These are phyloP conservation scores for Mycena haematopus DNA, from an alignment of 768 basidiomycete genomes.

Conservation along the genomic window DNA sequence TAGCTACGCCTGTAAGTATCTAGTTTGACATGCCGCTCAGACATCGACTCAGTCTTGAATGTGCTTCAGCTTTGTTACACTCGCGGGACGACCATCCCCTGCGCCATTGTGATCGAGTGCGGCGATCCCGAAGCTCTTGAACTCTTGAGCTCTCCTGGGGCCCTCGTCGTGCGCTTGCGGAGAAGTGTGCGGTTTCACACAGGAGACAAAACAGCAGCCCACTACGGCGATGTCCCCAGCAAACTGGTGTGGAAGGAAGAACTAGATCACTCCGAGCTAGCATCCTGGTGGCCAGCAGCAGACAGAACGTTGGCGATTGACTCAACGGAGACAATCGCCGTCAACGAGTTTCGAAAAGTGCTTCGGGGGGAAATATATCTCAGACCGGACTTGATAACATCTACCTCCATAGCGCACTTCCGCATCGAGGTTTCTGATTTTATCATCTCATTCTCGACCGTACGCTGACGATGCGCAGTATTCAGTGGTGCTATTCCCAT, in stretches of 20 bases:
- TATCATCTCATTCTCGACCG: background rate
- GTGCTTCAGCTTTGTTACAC: conserved; percentile 46
- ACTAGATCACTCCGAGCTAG: conserved; percentile 37
- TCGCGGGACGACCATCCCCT: conserved; percentile 48
- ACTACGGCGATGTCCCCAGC: conserved; percentile 12
- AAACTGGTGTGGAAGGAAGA: conserved; percentile 35
- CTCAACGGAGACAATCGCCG: conserved; percentile 18
- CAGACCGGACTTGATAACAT: conserved; percentile 41
- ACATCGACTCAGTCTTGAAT: background rate
- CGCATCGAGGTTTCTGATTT: conserved; percentile 42
- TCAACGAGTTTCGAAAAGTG: conserved; percentile 19
- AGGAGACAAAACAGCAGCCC: conserved; percentile 16
- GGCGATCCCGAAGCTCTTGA: conserved; percentile 44
- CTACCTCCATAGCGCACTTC: conserved; percentile 46
- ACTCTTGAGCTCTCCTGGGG: conserved; percentile 40
- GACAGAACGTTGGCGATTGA: conserved; percentile 19
- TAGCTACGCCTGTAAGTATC: conserved; percentile 47
- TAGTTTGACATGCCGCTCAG: background rate
- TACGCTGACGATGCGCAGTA: conserved; percentile 37
- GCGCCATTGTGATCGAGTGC: conserved; percentile 40
- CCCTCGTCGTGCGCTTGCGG: conserved; percentile 41
- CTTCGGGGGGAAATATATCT: conserved; percentile 48
- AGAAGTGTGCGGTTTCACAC: conserved; percentile 35
- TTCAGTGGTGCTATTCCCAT: conserved; percentile 45
- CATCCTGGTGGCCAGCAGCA: conserved; percentile 42